Evolutionary conservation across 2,329 filamentous ascomycete genomes (phyloP).

Genomic region (Colletotrichum sp.): DNA sequence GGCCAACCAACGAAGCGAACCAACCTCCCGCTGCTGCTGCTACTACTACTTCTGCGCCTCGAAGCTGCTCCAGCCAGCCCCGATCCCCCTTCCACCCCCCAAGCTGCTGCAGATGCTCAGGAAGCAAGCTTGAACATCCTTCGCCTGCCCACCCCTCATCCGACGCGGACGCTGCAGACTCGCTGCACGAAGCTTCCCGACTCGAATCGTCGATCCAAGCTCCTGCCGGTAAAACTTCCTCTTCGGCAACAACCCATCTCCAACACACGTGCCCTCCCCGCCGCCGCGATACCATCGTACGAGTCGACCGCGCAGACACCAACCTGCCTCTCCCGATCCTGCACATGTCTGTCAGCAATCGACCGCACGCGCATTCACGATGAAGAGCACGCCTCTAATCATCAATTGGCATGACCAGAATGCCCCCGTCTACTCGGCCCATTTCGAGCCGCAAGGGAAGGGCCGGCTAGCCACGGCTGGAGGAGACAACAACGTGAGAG

Average conservation of each 20-base stretch:
- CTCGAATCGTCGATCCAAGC: neutral
- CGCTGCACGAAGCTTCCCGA: conserved; percentile 9
- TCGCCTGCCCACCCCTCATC: neutral
- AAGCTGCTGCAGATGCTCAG: neutral
- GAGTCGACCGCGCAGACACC: neutral
- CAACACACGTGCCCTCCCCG: neutral
- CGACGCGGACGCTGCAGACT: neutral
- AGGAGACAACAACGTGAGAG: conserved; percentile 95
- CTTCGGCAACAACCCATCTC: neutral
- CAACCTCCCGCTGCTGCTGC: conserved; percentile 8
- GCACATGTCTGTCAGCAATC: conserved; percentile 21
- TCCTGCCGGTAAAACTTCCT: neutral
- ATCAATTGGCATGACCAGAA: conserved; percentile 99
- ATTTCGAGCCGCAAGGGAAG: conserved; percentile 93
- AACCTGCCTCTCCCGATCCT: neutral
- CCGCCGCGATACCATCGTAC: neutral
- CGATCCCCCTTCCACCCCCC: neutral
- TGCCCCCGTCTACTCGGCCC: conserved; percentile 94
- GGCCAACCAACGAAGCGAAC: neutral
- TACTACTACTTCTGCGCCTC: neutral
- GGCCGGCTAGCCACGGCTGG: conserved; percentile 91
- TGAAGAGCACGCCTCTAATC: conserved; percentile 96
- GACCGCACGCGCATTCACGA: conserved; percentile 51
- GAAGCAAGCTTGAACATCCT: conserved; percentile 12
- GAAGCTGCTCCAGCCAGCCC: neutral